Evolutionary conservation across 345 rosid genomes (phyloP).

Genomic region (Raphanus sativus): DNA sequence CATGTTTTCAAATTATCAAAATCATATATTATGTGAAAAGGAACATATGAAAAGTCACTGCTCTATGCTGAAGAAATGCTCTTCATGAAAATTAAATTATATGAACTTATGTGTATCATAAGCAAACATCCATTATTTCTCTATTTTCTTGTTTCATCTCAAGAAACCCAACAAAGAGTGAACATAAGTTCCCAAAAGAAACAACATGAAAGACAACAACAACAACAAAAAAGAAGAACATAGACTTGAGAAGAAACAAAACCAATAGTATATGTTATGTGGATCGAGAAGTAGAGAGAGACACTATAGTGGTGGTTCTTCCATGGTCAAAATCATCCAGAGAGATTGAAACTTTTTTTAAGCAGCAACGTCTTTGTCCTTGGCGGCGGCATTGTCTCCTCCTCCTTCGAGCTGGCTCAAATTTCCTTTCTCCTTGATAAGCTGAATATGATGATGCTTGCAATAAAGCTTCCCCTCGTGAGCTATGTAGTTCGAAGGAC

Average conservation of each 20-base stretch:
- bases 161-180: constrained; percentile 32
- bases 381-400: constrained; percentile 42
- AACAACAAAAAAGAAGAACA: not conserved
- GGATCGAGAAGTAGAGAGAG: not conserved
- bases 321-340: not conserved
- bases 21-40: not conserved
- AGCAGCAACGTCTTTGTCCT: constrained; percentile 41
- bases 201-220: not conserved
- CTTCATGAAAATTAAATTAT: not conserved
- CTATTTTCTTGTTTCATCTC: constrained; percentile 17
- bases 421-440: constrained; percentile 92
- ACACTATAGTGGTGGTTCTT: constrained; percentile 6
- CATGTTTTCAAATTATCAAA: not conserved
- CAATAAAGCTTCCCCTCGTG: constrained; percentile 96
- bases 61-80: not conserved
- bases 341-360: constrained; percentile 8
- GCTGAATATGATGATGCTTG: constrained; percentile 94
- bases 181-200: constrained; percentile 7
- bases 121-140: constrained; percentile 25
- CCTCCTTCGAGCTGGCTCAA: constrained; percentile 88
- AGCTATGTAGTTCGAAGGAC: constrained; percentile 93
- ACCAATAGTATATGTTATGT: constrained; percentile 5
- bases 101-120: not conserved
- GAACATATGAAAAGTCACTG: not conserved
- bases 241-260: constrained; percentile 23